These are phyloP conservation scores for Stagonosporopsis tanaceti DNA, from an alignment of 2,329 filamentous ascomycete genomes.

Conservation along the genomic window DNA sequence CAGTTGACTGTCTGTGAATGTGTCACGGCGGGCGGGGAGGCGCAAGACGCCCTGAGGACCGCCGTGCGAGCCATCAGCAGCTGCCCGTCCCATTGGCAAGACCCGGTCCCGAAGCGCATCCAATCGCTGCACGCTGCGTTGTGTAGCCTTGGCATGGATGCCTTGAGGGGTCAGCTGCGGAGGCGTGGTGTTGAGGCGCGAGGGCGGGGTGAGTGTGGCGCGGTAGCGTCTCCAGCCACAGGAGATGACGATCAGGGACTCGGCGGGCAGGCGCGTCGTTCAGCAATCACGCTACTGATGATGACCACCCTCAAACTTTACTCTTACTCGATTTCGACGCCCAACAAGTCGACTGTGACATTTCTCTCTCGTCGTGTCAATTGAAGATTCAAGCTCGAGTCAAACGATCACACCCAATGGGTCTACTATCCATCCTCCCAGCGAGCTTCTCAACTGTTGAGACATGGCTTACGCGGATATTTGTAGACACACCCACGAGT, in stretches of 20 bases:
- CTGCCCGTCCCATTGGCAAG: conserved; percentile 19
- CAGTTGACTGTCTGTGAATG: conserved; percentile 5
- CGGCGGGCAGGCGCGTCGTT: not conserved
- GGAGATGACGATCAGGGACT: conserved; percentile 11
- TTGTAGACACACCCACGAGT: conserved; percentile 59
- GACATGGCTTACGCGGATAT: conserved; percentile 68
- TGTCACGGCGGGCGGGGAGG: conserved; percentile 23
- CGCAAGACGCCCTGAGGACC: conserved; percentile 15
- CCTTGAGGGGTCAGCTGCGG: conserved; percentile 27
- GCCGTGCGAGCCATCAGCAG: conserved; percentile 9
- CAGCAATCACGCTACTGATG: conserved; percentile 9
- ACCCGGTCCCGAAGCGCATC: conserved; percentile 13
- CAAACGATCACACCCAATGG: conserved; percentile 56
- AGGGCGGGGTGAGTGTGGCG: conserved; percentile 9
- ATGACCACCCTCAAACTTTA: not conserved
- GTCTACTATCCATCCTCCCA: conserved; percentile 71
- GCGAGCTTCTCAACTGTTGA: conserved; percentile 65
- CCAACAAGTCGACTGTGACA: not conserved
- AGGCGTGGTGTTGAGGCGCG: conserved; percentile 24
- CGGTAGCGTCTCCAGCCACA: conserved; percentile 25
- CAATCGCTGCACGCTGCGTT: conserved; percentile 17
- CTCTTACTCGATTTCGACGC: not conserved
- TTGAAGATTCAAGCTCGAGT: not conserved
- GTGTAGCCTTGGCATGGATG: conserved; percentile 19
- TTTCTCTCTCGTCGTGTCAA: not conserved